Base-by-base conservation (phyloP, 345 rosid genomes). In the Microthlaspi erraticum region DNA sequence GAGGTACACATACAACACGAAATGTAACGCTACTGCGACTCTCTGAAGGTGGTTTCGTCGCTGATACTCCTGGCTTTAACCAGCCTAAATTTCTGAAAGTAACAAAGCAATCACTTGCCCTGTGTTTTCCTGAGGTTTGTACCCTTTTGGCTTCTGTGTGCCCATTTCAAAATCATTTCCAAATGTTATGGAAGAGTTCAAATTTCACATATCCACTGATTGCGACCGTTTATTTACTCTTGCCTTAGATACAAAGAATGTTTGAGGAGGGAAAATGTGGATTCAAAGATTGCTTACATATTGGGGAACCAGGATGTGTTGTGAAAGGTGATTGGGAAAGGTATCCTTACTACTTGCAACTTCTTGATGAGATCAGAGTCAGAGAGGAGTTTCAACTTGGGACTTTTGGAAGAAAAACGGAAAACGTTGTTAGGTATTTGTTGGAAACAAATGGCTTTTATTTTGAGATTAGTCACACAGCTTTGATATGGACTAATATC, bases 11-110 rank as follows among this genome's bases (percentile, higher is more conserved):
- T 68, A 93, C 94, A 19, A 91, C 98, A n/a, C 78, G 96, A 36
- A 77, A 91, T 73, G 96, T 91, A 60, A 87, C 94, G 7, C 68
- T 93, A 72, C 90, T 93, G 56, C 96, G 96, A 0, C 58, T 93
- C 34, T 71, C 86, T 38, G 87, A 77, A 70, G 96, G 97, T 42
- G 97, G 97, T 41, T 91, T 83, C 80, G 78, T 93, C 3, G 96
- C 97, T 13, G 97, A 93, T 81, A 93, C 98, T 67, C 97, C 98
- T 44, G 98, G 97, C 70, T 93, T 93, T 77, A 91, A 84, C 80
- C 94, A 89, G 73, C 97, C 98, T 54, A 87, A 95, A 72, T 75
- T 93, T 60, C 39, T 89, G 41, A 94, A 89, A 89, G 99, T 94
- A 42, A 91, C 97, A 4, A 91, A 86, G 78, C 96, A 87, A 10